Evolutionary conservation across 2,329 filamentous ascomycete genomes (phyloP), one percentile per base, ranked within the genome.

Genomic region (Fusarium mangiferae): DNA sequence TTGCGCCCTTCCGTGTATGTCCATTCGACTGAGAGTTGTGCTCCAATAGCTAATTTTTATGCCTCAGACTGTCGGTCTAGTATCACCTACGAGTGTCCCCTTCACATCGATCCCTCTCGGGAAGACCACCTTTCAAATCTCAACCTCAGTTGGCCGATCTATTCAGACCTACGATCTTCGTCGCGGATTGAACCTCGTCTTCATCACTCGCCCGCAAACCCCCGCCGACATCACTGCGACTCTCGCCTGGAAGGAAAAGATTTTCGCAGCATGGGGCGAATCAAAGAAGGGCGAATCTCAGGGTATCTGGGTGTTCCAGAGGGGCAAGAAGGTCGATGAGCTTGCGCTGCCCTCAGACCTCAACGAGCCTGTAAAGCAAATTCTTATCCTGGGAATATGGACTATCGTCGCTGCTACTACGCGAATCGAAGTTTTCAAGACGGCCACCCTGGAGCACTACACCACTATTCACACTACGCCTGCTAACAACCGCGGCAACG

Each of bases 161-260:
- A 88, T 99, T 52, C 96, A 99, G 83, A 99, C 96, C 0, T 99
- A 99, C 85, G 96, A 99, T 81, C 85, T 99, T 70, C 94, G 93
- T 82, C 91, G 92, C 78, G 96, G 96, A 52, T 89, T 99, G 70
- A 96, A 97, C 78, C 90, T 99, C 56, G 91, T 98, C 78, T 99
- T 99, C 83, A 90, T 99, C 69, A 98, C 94, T 26, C 89, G 95
- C 58, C 96, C 97, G 2, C 93, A 97, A 82, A 98, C 95, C 0
- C 95, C 95, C 4, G 89, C 90, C 74, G 86, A 90, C 57, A 98
- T 99, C 66, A 98, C 95, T 2, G 94, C 96, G 9, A 97, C 93
- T 10, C 88, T 89, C 75, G 93, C 96, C 72, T 98, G 94, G 93
- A 97, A 94, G 80, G 92, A 97, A 74, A 90, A 91, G 76, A 88